phyloP scores from a whole-genome alignment of 2,329 filamentous ascomycete species.

The Karstenula rhodostoma region DNA sequence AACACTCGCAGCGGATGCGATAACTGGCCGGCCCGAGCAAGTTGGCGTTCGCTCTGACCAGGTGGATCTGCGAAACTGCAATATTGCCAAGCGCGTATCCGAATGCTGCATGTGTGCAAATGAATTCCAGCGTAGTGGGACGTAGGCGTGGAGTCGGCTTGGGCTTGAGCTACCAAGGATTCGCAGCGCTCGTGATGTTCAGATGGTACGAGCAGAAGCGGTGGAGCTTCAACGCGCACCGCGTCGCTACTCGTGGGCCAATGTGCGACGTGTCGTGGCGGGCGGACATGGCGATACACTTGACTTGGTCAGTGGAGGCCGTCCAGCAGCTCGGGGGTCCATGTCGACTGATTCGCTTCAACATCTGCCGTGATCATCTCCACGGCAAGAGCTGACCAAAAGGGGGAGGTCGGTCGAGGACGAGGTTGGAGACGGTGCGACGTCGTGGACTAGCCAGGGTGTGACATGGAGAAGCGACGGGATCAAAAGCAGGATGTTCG shows the following conservation, averaged over 20 bases:
- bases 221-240: too few species aligned
- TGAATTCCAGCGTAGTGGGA: slow-evolving; percentile 27
- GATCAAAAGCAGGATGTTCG: slow-evolving; percentile 31
- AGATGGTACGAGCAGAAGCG: slow-evolving; percentile 2
- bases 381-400: slow-evolving; percentile 39
- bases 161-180: slow-evolving; percentile 28
- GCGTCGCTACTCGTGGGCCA: neutral
- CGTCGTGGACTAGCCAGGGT: slow-evolving; percentile 37
- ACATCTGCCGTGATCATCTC: slow-evolving; percentile 43
- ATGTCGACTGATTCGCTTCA: slow-evolving; percentile 33
- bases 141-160: slow-evolving; percentile 32
- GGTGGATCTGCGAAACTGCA: slow-evolving; percentile 44
- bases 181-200: slow-evolving; percentile 33
- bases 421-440: slow-evolving; percentile 37
- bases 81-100: slow-evolving; percentile 43
- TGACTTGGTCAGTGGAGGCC: neutral
- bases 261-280: neutral
- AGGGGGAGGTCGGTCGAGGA: slow-evolving; percentile 41
- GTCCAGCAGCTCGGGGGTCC: slow-evolving; percentile 10
- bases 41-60: slow-evolving; percentile 45
- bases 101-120: slow-evolving; percentile 25
- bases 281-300: neutral
- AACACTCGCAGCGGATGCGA: slow-evolving; percentile 51
- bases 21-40: slow-evolving; percentile 50
- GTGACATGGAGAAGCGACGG: slow-evolving; percentile 44